phyloP scores from a whole-genome alignment of 768 basidiomycete genomes.

The Infundibulicybe gibba region DNA sequence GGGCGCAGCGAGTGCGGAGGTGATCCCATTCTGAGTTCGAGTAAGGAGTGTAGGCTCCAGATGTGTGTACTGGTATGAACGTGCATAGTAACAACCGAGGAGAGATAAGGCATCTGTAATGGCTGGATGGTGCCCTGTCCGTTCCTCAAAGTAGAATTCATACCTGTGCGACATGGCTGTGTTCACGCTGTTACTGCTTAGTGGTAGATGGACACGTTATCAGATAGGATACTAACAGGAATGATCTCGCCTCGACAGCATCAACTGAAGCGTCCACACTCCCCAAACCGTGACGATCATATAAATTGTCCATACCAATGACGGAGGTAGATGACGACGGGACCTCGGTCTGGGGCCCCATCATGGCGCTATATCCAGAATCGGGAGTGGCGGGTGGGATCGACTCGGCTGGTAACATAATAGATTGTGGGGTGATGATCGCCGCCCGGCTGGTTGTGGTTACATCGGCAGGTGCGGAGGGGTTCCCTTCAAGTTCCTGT shows the following conservation, averaged over 20 bases:
- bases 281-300: too few relatives aligned
- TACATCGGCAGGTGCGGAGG: constrained; percentile 4
- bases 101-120: constrained; percentile 62
- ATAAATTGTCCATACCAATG: too few relatives aligned
- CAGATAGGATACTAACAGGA: too few relatives aligned
- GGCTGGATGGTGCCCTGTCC: constrained; percentile 45
- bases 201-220: too few relatives aligned
- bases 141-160: constrained; percentile 15
- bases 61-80: constrained; percentile 31
- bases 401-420: too few relatives aligned
- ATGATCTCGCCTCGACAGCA: too few relatives aligned
- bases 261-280: too few relatives aligned
- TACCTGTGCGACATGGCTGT: constrained; percentile 34
- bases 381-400: too few relatives aligned
- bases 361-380: too few relatives aligned
- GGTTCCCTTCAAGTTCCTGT: constrained; percentile 46
- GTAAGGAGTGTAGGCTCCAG: constrained; percentile 47
- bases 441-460: neutral
- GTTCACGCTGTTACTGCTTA: constrained; percentile 21
- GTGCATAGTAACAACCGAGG: constrained; percentile 53
- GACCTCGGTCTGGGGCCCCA: too few relatives aligned
- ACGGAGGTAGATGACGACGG: too few relatives aligned
- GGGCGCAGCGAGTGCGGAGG: constrained; percentile 47
- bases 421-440: constrained; percentile 59
- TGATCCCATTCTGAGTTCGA: constrained; percentile 46